phyloP scores from a whole-genome alignment of 1,284 basidiomycete species.

The Apiotrichum siamense region DNA sequence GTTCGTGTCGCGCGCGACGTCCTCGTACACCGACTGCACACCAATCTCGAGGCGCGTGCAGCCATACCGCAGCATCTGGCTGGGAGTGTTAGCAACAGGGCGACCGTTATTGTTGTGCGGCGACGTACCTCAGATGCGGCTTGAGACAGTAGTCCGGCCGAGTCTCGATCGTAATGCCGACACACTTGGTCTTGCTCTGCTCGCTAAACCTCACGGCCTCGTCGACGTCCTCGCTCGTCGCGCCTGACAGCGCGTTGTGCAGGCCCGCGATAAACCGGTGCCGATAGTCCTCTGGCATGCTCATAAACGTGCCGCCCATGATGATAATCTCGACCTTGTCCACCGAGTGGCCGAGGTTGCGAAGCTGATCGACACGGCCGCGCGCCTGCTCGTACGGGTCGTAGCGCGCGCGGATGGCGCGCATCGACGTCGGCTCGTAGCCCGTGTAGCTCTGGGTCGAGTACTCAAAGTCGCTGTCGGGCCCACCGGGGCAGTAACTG shows the following conservation, averaged over 20 bases:
- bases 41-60: constrained; percentile 98
- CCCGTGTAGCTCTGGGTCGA: constrained; percentile 97
- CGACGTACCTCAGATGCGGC: constrained; percentile 65
- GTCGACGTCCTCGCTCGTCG: constrained; percentile 86
- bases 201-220: constrained; percentile 98
- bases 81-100: constrained; percentile 35
- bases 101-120: constrained; percentile 30
- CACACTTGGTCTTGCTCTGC: constrained; percentile 95
- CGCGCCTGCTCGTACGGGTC: constrained; percentile 98
- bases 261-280: constrained; percentile 91
- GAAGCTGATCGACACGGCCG: constrained; percentile 90
- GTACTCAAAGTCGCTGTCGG: constrained; percentile 99
- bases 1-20: constrained; percentile 97
- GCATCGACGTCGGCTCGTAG: constrained; percentile 98
- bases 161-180: constrained; percentile 99
- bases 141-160: constrained; percentile 96
- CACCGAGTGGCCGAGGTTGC: constrained; percentile 88
- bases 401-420: constrained; percentile 94
- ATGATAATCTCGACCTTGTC: constrained; percentile 99
- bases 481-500: constrained; percentile 98
- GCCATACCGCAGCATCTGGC: constrained; percentile 98
- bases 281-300: constrained; percentile 93
- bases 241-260: constrained; percentile 94
- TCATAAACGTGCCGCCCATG: constrained; percentile 99
- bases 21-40: constrained; percentile 98